A percentile compares a stretch with the other conserved stretches of the same genome.
phyloP scores from a whole-genome alignment of 257 asterid genomes.

The Salvia miltiorrhiza region DNA sequence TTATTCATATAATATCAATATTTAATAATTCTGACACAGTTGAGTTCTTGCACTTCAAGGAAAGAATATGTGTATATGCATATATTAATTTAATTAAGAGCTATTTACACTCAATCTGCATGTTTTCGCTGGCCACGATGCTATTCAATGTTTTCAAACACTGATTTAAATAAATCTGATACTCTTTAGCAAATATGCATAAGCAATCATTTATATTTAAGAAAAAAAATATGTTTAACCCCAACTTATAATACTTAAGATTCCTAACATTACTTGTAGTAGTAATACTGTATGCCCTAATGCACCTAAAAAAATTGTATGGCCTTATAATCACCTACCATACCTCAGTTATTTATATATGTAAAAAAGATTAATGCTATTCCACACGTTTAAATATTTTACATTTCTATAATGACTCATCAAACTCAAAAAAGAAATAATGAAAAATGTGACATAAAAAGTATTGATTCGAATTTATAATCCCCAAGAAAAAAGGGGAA shows the following conservation, averaged over 20 bases:
- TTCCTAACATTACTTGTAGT: neutral
- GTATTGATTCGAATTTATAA: too few relatives aligned
- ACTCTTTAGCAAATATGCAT: neutral
- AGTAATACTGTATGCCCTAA: neutral
- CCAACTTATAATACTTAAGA: neutral
- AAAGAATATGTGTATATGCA: neutral
- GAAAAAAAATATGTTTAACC: neutral
- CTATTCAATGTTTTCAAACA: neutral
- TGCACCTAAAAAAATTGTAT: too few relatives aligned
- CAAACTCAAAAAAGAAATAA: too few relatives aligned
- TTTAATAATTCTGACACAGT: neutral
- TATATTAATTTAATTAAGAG: neutral
- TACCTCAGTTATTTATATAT: too few relatives aligned
- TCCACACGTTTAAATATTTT: too few relatives aligned
- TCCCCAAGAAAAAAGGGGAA: too few relatives aligned
- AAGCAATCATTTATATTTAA: neutral
- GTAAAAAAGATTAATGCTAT: too few relatives aligned
- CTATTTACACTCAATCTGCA: constrained; percentile 26
- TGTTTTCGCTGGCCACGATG: constrained; percentile 22
- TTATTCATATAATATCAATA: neutral
- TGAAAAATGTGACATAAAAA: too few relatives aligned
- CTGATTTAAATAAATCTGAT: neutral
- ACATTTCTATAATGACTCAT: too few relatives aligned
- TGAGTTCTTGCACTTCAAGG: constrained; percentile 12
- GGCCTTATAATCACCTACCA: too few relatives aligned